phyloP scores from a whole-genome alignment of 768 basidiomycete genomes.

The Lentinula edodes region DNA sequence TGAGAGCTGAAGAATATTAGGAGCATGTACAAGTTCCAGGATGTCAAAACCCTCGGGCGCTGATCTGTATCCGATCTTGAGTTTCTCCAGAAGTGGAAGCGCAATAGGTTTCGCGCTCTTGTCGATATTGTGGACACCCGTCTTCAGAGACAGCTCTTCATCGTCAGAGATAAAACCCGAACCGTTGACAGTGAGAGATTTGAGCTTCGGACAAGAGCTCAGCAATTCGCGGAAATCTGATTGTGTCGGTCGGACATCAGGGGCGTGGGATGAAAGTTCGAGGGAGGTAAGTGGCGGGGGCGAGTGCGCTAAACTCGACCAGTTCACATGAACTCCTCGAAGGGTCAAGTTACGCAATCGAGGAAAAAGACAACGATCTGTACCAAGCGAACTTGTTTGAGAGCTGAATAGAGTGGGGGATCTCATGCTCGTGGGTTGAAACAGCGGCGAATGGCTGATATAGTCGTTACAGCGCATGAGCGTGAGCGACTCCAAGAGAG shows the following conservation, averaged over 20 bases:
- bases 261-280: slow-evolving; percentile 47
- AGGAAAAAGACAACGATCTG: slow-evolving; percentile 27
- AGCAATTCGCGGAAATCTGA: slow-evolving; percentile 40
- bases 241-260: slow-evolving; percentile 48
- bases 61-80: slow-evolving; percentile 42
- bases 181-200: slow-evolving; percentile 38
- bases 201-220: slow-evolving; percentile 31
- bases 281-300: slow-evolving; percentile 26
- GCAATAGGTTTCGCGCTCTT: slow-evolving; percentile 23
- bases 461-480: slow-evolving; percentile 61
- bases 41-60: slow-evolving; percentile 29
- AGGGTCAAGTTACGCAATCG: slow-evolving; percentile 43
- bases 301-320: slow-evolving; percentile 34
- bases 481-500: slow-evolving; percentile 41
- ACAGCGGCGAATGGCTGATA: slow-evolving; percentile 36
- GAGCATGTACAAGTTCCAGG: slow-evolving; percentile 36
- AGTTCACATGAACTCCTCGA: slow-evolving; percentile 54
- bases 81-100: slow-evolving; percentile 30
- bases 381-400: slow-evolving; percentile 12
- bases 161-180: slow-evolving; percentile 27
- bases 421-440: slow-evolving; percentile 36
- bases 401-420: slow-evolving; percentile 28
- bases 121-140: slow-evolving; percentile 3
- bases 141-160: not conserved
- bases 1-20: slow-evolving; percentile 27